Percentiles rank a stretch among this genome's conserved stretches.
Evolutionary conservation across 192 early-diverging fungal genomes (phyloP).

Genomic region (Coemansia sp.): DNA sequence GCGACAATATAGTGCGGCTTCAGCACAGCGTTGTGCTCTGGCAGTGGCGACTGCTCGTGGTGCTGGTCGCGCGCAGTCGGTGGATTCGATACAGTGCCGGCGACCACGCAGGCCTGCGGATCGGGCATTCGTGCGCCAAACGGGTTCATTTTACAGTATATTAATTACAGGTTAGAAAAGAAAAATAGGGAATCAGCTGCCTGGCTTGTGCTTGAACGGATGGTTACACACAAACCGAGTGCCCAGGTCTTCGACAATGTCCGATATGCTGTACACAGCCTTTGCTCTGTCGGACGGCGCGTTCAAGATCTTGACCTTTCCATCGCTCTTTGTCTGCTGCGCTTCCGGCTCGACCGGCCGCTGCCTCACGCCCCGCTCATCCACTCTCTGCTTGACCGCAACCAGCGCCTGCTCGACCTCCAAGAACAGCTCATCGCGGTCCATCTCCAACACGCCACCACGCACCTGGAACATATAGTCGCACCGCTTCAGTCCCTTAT

Average conservation of each 20-base stretch:
- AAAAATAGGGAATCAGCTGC: not conserved
- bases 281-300: not conserved
- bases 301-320: conserved; percentile 15
- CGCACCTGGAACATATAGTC: conserved; percentile 36
- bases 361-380: not conserved
- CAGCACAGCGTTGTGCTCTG: conserved; percentile 1
- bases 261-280: conserved; percentile 5
- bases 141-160: not conserved
- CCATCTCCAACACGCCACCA: conserved; percentile 23
- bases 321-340: not conserved
- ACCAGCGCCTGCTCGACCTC: conserved; percentile 34
- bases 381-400: conserved; percentile 7
- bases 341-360: not conserved
- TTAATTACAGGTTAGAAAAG: not conserved
- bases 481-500: conserved; percentile 47
- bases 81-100: conserved; percentile 14
- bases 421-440: conserved; percentile 34
- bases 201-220: too few species aligned
- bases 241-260: conserved; percentile 19
- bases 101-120: conserved; percentile 33
- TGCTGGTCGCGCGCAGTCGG: conserved; percentile 23
- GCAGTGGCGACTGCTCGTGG: not conserved
- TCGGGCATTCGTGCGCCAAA: conserved; percentile 8
- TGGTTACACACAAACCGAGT: too few species aligned
- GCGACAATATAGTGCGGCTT: conserved; percentile 2